phyloP scores from a whole-genome alignment of 768 basidiomycete species.

The Pleurotus ostreatus region DNA sequence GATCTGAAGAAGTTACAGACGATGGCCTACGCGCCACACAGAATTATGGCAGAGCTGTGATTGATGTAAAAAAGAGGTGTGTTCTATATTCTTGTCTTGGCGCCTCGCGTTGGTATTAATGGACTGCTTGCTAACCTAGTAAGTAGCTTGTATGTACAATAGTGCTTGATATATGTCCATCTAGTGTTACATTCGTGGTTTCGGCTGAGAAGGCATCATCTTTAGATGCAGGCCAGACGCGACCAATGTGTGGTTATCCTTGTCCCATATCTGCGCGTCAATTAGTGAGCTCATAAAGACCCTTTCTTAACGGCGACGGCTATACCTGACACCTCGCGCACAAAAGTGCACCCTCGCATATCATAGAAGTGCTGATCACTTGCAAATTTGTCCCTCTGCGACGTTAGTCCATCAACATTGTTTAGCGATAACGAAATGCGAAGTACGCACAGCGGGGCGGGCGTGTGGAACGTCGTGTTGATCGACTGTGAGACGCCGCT shows the following conservation, averaged over 20 bases:
- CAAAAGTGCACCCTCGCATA: conserved; percentile 22
- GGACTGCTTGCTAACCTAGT: background rate
- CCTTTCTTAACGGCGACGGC: background rate
- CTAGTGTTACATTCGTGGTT: background rate
- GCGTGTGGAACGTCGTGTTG: conserved; percentile 40
- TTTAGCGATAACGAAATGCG: background rate
- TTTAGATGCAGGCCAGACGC: conserved; percentile 39
- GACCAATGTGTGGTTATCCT: conserved; percentile 30
- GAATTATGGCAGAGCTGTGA: conserved; percentile 1
- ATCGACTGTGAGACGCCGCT: conserved; percentile 42
- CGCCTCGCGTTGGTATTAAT: background rate
- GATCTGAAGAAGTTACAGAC: background rate
- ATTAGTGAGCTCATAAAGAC: background rate
- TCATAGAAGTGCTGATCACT: conserved; percentile 34
- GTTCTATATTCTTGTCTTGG: background rate
- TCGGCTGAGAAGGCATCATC: conserved; percentile 27
- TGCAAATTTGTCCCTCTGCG: conserved; percentile 39
- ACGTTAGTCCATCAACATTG: background rate
- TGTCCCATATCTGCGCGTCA: conserved; percentile 36
- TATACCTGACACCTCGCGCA: conserved; percentile 39
- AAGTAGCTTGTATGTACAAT: background rate
- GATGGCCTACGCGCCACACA: conserved; percentile 4
- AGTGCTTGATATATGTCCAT: background rate
- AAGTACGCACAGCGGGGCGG: conserved; percentile 31
- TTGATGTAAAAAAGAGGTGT: background rate